Conservation (phyloP, 1,284 basidiomycete species). For the Pyrrhoderma lamaoense region DNA sequence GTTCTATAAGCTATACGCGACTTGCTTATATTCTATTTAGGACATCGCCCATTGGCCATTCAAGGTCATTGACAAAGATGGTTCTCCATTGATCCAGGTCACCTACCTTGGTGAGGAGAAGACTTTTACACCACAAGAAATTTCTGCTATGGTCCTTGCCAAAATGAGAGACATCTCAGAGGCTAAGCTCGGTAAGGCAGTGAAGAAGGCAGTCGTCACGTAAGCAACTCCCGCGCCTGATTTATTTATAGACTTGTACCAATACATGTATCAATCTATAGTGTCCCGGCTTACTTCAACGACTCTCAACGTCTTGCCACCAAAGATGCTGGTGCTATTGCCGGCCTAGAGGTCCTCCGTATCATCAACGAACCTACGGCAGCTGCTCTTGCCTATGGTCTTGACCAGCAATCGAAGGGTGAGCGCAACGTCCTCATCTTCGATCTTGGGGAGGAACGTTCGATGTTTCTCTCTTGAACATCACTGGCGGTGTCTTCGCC, state of each 20-base stretch:
- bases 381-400: slow-evolving; percentile 91
- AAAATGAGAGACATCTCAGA: slow-evolving; percentile 99
- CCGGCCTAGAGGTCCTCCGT: slow-evolving; percentile 91
- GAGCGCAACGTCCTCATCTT: slow-evolving; percentile 99
- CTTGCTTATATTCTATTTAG: slow-evolving; percentile 30
- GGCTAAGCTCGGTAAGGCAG: slow-evolving; percentile 93
- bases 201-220: slow-evolving; percentile 95
- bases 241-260: background rate
- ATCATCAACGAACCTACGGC: slow-evolving; percentile 98
- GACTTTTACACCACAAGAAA: slow-evolving; percentile 95
- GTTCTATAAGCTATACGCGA: slow-evolving; percentile 8
- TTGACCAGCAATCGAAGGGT: slow-evolving; percentile 80
- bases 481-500: slow-evolving; percentile 94
- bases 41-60: slow-evolving; percentile 93
- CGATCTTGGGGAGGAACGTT: slow-evolving; percentile 99
- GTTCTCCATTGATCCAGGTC: slow-evolving; percentile 94
- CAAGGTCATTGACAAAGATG: slow-evolving; percentile 87
- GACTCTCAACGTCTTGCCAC: slow-evolving; percentile 94
- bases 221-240: slow-evolving; percentile 31
- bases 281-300: slow-evolving; percentile 96
- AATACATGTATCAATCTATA: slow-evolving; percentile 24
- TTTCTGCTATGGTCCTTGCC: slow-evolving; percentile 96
- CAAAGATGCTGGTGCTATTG: slow-evolving; percentile 91
- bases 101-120: slow-evolving; percentile 91
- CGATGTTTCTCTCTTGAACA: slow-evolving; percentile 96